Base-by-base conservation (phyloP, 345 rosid genomes). In the Atalantia buxifolia region DNA sequence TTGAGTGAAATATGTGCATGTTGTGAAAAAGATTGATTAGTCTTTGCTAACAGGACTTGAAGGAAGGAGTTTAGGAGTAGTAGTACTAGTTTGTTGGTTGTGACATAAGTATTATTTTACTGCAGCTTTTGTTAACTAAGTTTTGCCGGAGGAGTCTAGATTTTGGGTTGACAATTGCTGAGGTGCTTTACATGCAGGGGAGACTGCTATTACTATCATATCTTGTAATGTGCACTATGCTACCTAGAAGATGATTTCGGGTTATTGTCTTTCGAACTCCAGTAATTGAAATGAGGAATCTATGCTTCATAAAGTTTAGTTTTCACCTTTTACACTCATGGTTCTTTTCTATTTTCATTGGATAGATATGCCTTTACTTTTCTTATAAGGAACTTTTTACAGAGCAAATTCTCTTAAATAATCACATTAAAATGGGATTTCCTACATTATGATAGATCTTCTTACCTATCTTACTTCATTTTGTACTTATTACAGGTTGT, bases 401-500 rank as follows among this genome's bases (percentile, higher is more conserved):
- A 30, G 2, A 30, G 16, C 2, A 4, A 45, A 12, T 45, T 27
- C 16, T 59, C 62, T n/a, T 30, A 63, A 63, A 63, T 63, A 28
- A 28, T 12, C 4, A 4, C 21, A 63, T 10, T 22, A 63, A 27
- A 30, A 63, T 63, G 67, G 8, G 35, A 12, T 62, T 25, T 66
- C 69, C 69, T 66, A n/a, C 10, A 53, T 80, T 79, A 31, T 4
- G 9, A 64, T 61, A 30, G 45, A 74, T 74, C 16, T 22, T 48
- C 33, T 72, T 53, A 48, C 42, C 31, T 12, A 10, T 62, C 64
- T 1, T 68, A 16, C 56, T 59, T 55, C 27, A 27, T 74, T 21
- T 14, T 56, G 35, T 83, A 36, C 1, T 64, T 72, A 69, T 66
- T 80, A 82, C 93, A 94, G 99, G 98, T 94, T 72, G 98, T 96